Base-by-base conservation (phyloP, 1,284 basidiomycete genomes). In the Leccinum fuscescens region DNA sequence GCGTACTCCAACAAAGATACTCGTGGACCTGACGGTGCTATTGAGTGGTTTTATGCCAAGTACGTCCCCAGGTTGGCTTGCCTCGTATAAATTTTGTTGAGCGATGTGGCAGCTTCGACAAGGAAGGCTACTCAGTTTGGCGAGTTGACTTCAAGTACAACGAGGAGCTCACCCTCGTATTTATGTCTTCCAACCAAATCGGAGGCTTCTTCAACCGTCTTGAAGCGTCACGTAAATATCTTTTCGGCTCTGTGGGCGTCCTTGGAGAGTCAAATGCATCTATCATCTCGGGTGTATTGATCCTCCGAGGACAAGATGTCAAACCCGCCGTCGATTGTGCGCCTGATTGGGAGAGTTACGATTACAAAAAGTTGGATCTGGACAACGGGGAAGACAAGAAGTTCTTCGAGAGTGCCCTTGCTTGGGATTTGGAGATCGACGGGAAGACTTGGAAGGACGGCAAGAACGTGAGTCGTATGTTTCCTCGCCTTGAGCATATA, bases 1-100 rank as follows among this genome's bases (percentile, higher is more conserved):
- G 89, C 92, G 61, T 98, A 98, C 84, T 97, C 94, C 69, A 98
- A 98, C 89, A 89, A 91, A 78, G 96, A 98, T 60, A 98, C 96
- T 42, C 87, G 92, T 61, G 90, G 89, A 42, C 65, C 87, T 22
- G 86, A 76, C 55, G 91, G 91, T 61, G 69, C 90, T 52, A 67
- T 93, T 24, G 90, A 93, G 74, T 96, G 93, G 93, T 90, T 96
- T 85, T 94, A 95, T 82, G 72, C 93, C 76, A 89, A 94, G 90
- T 93, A 67, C 58, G 86, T 78, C 6, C 5, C 15, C 1, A 14
- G 29, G 2, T 48, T 42, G 4, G 6, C 6, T 11, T 17, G 1
- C 9, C 46, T 9, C 70, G 11, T 6, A 8, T 20, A 20, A 62
- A 67, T 50, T 27, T 60, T n/a, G 58, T 73, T 64, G 64, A 74